These are phyloP conservation scores for Thelonectria discophora DNA, from an alignment of 2,329 filamentous ascomycete genomes.

Conservation along the genomic window DNA sequence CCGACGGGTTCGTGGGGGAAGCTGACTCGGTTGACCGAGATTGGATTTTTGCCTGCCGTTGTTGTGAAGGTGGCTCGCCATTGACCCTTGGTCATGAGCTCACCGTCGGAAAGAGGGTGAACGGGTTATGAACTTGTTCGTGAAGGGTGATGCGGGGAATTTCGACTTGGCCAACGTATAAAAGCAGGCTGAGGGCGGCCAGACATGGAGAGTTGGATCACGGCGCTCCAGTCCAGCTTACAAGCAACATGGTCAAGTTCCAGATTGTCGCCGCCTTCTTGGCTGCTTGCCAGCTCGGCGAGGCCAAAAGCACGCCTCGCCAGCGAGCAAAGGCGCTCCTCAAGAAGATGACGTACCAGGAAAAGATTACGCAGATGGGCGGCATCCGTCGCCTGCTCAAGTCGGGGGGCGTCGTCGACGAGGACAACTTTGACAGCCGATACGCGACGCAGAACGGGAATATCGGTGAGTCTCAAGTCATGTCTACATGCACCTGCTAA, in stretches of 20 bases:
- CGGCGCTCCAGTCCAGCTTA: too few species aligned
- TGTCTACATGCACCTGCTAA: neutral
- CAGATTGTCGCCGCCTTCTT: slow-evolving; percentile 21
- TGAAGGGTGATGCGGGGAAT: neutral
- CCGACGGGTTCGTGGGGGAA: slow-evolving; percentile 16
- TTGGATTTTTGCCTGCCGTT: neutral
- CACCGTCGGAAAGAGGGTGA: neutral
- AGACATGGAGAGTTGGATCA: too few species aligned
- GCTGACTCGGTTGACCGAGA: slow-evolving; percentile 10
- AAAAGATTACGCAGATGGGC: slow-evolving; percentile 35
- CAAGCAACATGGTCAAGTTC: slow-evolving; percentile 30
- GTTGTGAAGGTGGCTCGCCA: slow-evolving; percentile 16
- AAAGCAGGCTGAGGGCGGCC: slow-evolving; percentile 5
- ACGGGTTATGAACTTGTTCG: neutral
- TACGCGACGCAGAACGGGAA: slow-evolving; percentile 31
- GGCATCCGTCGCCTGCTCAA: slow-evolving; percentile 30
- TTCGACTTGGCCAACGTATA: neutral
- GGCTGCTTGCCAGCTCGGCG: slow-evolving; percentile 8
- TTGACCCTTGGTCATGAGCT: slow-evolving; percentile 24
- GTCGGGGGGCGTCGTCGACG: slow-evolving; percentile 20
- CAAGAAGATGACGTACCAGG: slow-evolving; percentile 33
- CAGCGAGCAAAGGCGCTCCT: slow-evolving; percentile 28
- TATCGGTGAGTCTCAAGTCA: slow-evolving; percentile 25
- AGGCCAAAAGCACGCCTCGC: slow-evolving; percentile 18
- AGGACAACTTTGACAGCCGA: slow-evolving; percentile 31